Evolutionary conservation across 2,329 filamentous ascomycete species (phyloP), one percentile per base, ranked within the genome.

Genomic region (Ascocoryne sarcoides): DNA sequence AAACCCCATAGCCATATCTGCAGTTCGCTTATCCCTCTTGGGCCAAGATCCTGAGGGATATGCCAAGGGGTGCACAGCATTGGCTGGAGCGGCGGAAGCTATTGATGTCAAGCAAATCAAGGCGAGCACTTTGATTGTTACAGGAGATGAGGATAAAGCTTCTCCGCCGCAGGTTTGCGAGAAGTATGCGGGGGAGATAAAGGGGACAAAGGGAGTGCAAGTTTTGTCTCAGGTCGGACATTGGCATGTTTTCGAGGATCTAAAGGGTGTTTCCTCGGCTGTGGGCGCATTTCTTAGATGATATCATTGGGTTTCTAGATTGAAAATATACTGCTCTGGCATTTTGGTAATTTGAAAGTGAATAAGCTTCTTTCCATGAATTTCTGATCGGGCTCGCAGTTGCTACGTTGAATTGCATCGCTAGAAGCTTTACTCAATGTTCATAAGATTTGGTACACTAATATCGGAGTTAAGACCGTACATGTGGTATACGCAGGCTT

Each of bases 11-110:
- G 65, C 63, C 2, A 43, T 65, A 8, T 53, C 64, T 2, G 67
- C 69, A 0, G 56, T 68, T 7, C 53, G 65, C 4, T 48, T 68
- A 18, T 67, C 63, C 4, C 54, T 76, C 2, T 53, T 73, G 0
- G 54, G 60, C 0, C 69, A 72, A 45, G 66, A 73, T 46, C 61
- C 68, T 0, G 71, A 76, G 45, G 68, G 67, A 1, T 76, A 75
- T 51, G 72, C 72, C 1, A 76, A 76, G 45, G 71, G 63, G 0
- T 71, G 68, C 31, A 58, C 59, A 19, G 71, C 71, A 2, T 58
- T 75, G 20, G 71, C 66, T 3, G 57, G 56, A 3, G 63, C 64
- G 1, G 53, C 52, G 2, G 47, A 54, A 15, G 40, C 48, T 12
- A 36, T 69, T 16, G 52, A 62, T 16, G 47, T 68, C 2, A 46